Conservation (phyloP, 2,329 filamentous ascomycete species). For the Beauveria rudraprayagi region DNA sequence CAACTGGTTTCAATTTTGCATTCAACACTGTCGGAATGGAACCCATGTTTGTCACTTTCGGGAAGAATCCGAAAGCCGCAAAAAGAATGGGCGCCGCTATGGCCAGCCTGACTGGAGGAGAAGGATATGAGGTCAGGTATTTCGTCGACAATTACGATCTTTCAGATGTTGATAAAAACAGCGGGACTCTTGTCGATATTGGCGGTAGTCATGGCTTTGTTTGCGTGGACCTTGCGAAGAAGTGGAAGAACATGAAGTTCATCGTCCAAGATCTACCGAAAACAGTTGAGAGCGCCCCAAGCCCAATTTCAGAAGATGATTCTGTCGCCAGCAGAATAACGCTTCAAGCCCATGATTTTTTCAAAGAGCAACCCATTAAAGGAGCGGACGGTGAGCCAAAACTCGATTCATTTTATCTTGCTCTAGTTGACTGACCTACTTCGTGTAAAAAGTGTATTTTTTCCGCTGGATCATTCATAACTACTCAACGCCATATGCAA, state of each 20-base stretch:
- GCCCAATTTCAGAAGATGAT: constrained; percentile 31
- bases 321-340: constrained; percentile 31
- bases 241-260: constrained; percentile 43
- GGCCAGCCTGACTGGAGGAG: constrained; percentile 44
- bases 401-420: background rate
- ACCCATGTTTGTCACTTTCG: constrained; percentile 46
- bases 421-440: background rate
- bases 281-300: constrained; percentile 39
- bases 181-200: constrained; percentile 48
- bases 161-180: constrained; percentile 32
- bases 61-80: constrained; percentile 38
- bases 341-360: constrained; percentile 48
- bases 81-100: constrained; percentile 48
- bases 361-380: constrained; percentile 44
- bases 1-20: constrained; percentile 43
- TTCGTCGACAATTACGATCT: constrained; percentile 49
- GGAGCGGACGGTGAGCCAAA: constrained; percentile 40
- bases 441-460: constrained; percentile 38
- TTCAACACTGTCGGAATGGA: constrained; percentile 42
- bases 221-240: constrained; percentile 44
- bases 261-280: constrained; percentile 47
- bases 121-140: constrained; percentile 47
- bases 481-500: constrained; percentile 46
- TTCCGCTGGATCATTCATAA: constrained; percentile 56
- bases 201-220: constrained; percentile 52